Conservation (phyloP, 139 green algal genomes). For the Desmodesmus armatus region DNA sequence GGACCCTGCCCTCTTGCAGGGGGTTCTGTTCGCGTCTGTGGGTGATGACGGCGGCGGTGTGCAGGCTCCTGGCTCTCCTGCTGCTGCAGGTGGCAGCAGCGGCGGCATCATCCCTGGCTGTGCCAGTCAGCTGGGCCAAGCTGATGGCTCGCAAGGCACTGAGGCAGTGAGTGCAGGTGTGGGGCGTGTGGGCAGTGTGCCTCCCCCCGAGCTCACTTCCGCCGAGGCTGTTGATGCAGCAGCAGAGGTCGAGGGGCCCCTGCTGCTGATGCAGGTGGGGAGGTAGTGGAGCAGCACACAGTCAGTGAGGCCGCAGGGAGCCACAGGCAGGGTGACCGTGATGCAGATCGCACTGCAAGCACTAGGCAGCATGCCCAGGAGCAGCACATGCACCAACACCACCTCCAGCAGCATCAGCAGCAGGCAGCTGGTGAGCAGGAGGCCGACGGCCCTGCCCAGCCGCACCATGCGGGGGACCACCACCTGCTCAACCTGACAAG, state of each 20-base stretch:
- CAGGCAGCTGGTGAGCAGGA: conserved; percentile 20
- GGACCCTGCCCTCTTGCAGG: neutral
- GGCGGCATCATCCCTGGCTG: conserved; percentile 17
- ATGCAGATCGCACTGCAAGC: neutral
- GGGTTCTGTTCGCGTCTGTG: neutral
- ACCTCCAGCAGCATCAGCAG: neutral
- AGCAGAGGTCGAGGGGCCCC: neutral
- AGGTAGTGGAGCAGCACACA: neutral
- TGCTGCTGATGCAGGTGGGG: neutral
- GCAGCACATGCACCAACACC: neutral
- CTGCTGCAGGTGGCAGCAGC: too few species aligned
- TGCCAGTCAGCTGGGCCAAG: conserved; percentile 31
- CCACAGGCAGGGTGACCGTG: neutral
- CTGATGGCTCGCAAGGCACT: conserved; percentile 18
- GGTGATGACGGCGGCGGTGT: neutral
- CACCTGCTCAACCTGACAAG: too few species aligned
- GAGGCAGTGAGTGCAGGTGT: neutral
- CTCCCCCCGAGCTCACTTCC: neutral
- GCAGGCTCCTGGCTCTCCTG: too few species aligned
- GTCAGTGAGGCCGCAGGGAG: neutral
- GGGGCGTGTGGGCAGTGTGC: conserved; percentile 32
- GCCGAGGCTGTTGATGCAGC: neutral
- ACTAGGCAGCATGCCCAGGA: neutral
- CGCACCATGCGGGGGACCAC: neutral
- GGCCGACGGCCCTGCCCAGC: conserved; percentile 8